Conservation (phyloP, 345 rosid genomes). For the Jatropha curcas region DNA sequence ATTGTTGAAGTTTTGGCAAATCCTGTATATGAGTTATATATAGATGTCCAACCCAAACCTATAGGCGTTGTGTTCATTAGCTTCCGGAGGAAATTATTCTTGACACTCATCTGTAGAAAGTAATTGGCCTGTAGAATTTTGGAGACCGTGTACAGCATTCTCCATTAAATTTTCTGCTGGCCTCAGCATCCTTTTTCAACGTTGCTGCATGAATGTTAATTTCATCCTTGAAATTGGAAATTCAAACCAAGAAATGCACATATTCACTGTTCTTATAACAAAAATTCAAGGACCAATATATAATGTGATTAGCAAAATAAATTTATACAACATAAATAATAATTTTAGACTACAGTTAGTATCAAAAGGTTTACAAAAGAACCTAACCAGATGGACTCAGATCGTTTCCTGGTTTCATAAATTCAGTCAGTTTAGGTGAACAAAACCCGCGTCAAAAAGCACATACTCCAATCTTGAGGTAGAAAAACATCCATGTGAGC, state of each 20-base stretch:
- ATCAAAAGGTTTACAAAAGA: neutral
- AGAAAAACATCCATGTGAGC: neutral
- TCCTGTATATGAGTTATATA: neutral
- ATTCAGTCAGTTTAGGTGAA: neutral
- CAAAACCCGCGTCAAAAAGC: neutral
- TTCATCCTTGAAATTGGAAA: no score
- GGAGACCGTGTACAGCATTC: neutral
- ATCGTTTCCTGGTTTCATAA: neutral
- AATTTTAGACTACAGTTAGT: neutral
- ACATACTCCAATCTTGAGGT: neutral
- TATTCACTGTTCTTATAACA: no score
- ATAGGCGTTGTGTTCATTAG: neutral
- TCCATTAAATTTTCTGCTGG: neutral
- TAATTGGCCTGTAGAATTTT: neutral
- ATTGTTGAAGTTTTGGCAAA: neutral
- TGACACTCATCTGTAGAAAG: neutral
- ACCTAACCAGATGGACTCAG: neutral
- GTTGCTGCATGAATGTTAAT: neutral
- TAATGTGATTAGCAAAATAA: neutral
- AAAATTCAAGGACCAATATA: no score
- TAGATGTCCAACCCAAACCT: neutral
- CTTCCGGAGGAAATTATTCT: neutral
- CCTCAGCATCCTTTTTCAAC: neutral
- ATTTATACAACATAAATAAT: constrained; percentile 6
- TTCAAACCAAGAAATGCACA: no score